Base-by-base conservation (phyloP, 2,329 filamentous ascomycete genomes). In the Nannizziopsis barbatae region DNA sequence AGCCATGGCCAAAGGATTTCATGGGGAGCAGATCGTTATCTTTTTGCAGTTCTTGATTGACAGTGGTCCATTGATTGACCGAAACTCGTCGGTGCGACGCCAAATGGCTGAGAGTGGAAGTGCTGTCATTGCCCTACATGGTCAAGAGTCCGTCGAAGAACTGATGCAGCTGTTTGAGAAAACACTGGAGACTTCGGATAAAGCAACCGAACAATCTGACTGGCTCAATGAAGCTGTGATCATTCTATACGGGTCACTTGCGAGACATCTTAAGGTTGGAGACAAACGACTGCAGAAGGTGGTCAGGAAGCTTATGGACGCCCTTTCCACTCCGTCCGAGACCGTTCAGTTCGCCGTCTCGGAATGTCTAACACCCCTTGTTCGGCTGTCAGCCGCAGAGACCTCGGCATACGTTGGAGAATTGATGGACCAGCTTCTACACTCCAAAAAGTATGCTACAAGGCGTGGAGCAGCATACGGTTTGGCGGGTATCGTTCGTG, bases 341-440 rank as follows among this genome's bases (percentile, higher is more conserved):
- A 89, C 86, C 12, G 92, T 98, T 1, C 92, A 98, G 65, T 95
- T 92, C 62, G 92, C 92, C 41, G 89, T 96, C 50, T 88, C 93
- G 2, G 86, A 92, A 60, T 98, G 92, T 59, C 72, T 98, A 17
- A 90, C 92, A 11, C 89, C 92, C 1, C 74, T 98, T n/a, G 80
- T 98, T 30, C 81, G 80, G 50, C 83, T 86, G 2, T 90, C 84
- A 41, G 78, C 77, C 27, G 80, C 89, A 52, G 84, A 90, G 60
- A 81, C 84, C 2, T 77, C 81, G 31, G 79, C 81, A 42, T 96
- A 95, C 62, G 79, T 95, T 47, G 77, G 87, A 49, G 76, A 86
- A 56, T 76, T 95, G 60, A 73, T 92, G 53, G 83, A 93, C 38
- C 82, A 84, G 47, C 75, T 96, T n/a, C 71, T 95, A 41, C 80